A percentile compares a stretch with the other conserved stretches of the same genome.
Conservation (phyloP, 2,329 filamentous ascomycete genomes). For the Didymella arachidicola region DNA sequence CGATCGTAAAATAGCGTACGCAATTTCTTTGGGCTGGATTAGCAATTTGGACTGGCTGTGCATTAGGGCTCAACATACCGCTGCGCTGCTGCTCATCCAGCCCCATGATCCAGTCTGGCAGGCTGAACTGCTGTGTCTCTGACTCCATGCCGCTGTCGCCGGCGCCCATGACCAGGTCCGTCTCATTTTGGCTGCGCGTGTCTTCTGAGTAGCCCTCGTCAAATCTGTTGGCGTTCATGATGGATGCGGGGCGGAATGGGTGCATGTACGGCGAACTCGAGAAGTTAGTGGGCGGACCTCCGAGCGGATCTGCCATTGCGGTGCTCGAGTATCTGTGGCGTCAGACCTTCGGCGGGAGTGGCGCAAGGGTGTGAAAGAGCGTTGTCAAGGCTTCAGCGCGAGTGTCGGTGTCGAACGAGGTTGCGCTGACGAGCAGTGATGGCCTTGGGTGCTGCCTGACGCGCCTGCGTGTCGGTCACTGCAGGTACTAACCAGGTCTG, state of each 20-base stretch:
- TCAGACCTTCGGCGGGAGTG: conserved; percentile 1
- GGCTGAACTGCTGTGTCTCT: conserved; percentile 43
- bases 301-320: conserved; percentile 44
- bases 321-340: conserved; percentile 18
- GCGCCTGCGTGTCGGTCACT: conserved; percentile 8
- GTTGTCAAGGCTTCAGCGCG: background rate
- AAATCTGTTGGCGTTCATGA: conserved; percentile 56
- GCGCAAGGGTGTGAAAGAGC: background rate
- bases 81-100: conserved; percentile 64
- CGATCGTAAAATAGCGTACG: conserved; percentile 77
- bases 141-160: conserved; percentile 47
- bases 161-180: conserved; percentile 51
- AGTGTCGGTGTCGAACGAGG: background rate
- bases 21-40: conserved; percentile 68
- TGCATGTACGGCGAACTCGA: conserved; percentile 46
- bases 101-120: conserved; percentile 64
- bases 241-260: conserved; percentile 46
- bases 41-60: conserved; percentile 4
- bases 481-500: conserved; percentile 1
- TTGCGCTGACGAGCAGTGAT: conserved; percentile 6
- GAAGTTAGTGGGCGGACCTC: conserved; percentile 33
- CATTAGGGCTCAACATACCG: conserved; percentile 52
- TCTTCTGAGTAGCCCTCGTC: conserved; percentile 92
- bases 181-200: conserved; percentile 59
- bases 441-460: conserved; percentile 17